Evolutionary conservation across 257 asterid species (phyloP), one percentile per base, ranked within the genome.

Genomic region (Asclepias syriaca): DNA sequence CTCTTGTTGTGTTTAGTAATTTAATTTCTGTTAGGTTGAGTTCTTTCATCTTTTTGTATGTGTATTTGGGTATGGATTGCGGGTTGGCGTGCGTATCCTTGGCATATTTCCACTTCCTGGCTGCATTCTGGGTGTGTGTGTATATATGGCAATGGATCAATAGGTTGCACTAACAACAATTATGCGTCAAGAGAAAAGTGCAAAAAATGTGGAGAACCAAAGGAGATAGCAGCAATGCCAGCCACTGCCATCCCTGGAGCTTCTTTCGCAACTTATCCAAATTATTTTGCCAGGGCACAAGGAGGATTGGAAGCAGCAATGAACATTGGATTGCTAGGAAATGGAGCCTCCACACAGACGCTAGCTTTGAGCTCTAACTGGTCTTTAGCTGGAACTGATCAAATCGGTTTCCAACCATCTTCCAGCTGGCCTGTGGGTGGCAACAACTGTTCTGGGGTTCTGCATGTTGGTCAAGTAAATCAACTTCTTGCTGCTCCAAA

Each of bases 91-190:
- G 92, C 85, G 82, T 86, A 77, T 86, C 80, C 87, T 80, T 87
- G 87, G 81, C 82, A 74, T 87, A 85, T 87, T 74, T 87, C 87
- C 79, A 79, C 92, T 88, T 84, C 88, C 72, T 88, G 96, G 96
- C 84, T 88, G 88, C 88, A 60, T 84, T 89, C 73, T 86, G 93
- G 85, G 88, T 85, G 88, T 74, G 88, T 87, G 90, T 86, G 90
- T 51, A 1, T 87, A 90, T 90, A 82, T 81, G 88, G 79, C 88
- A 79, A 82, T 90, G 96, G 96, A 80, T 80, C 87, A 79, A 84
- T 90, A 90, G 97, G 96, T 79, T 88, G 97, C 96, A 90, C 98
- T 93, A 93, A 90, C 97, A 90, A 93, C 98, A 93, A 90, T 87
- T 90, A 93, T 90, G 96, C 98, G 57, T 93, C 97, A 77, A 83